Base-by-base conservation (phyloP, 2,329 filamentous ascomycete species). In the Thermothelomyces thermophilus region DNA sequence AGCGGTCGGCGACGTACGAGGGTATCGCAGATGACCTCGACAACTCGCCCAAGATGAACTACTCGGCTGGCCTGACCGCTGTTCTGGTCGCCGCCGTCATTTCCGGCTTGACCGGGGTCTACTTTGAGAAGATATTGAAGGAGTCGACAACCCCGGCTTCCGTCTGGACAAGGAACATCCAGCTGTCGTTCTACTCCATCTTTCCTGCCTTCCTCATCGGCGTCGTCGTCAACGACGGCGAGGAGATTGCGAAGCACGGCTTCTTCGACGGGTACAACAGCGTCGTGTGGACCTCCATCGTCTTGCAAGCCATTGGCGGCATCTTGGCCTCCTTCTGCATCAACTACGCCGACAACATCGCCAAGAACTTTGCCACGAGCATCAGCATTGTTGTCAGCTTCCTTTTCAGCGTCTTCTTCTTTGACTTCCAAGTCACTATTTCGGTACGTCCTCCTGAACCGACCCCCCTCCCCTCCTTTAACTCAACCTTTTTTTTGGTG, bases 251-350 rank as follows among this genome's bases (percentile, higher is more conserved):
- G 22, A 81, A 85, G 66, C 82, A 87, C 55, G 93, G 93, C 11
- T 95, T 97, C 68, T 97, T 98, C 60, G 85, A 87, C 50, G 93
- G 93, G 2, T 98, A 97, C 70, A 96, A 95, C 65, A 86, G 81
- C 75, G 76, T 91, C 17, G 91, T 97, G 3, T 96, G 90, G 90
- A 75, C 82, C 5, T 86, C 90, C 4, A 87, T 97, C 58, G 64
- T 82, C 5, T 77, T 93, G 52, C 93, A 98, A 66, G 87, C 90
- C 0, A 70, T 84, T 31, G 90, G 90, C 28, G 93, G 91, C 20
- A 78, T 97, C 24, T 71, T 95, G n/a, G 84, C 88, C 9, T 86
- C 86, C 1, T 75, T 93, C 53, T 87, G 85, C 64, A 85, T 93
- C 66, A 87, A 85, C 55, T 87, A 89, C 63, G 83, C 86, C 5